phyloP scores from a whole-genome alignment of 805 yeast species.

The Candida pini region DNA sequence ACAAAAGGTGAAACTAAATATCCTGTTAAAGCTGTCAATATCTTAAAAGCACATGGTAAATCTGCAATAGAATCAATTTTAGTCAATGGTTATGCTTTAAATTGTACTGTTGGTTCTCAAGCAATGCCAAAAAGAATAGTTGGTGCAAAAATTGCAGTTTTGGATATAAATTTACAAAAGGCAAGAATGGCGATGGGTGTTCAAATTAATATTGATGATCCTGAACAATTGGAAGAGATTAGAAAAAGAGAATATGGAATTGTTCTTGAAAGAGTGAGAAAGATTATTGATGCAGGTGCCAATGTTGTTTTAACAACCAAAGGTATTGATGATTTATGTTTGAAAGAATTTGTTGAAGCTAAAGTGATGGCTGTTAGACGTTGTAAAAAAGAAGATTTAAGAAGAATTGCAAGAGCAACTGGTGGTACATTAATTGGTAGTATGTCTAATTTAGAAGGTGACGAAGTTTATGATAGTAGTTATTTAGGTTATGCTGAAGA shows the following conservation, averaged over 20 bases:
- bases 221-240: slow-evolving; percentile 84
- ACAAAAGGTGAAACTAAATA: slow-evolving; percentile 83
- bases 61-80: slow-evolving; percentile 81
- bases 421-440: slow-evolving; percentile 89
- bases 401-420: slow-evolving; percentile 96
- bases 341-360: slow-evolving; percentile 86
- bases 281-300: slow-evolving; percentile 83
- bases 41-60: slow-evolving; percentile 95
- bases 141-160: slow-evolving; percentile 77
- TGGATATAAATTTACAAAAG: slow-evolving; percentile 90
- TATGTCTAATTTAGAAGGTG: slow-evolving; percentile 93
- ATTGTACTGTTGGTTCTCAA: slow-evolving; percentile 95
- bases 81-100: slow-evolving; percentile 91
- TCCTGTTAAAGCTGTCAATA: slow-evolving; percentile 96
- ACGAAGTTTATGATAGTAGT: slow-evolving; percentile 81
- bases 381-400: slow-evolving; percentile 92
- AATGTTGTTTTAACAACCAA: slow-evolving; percentile 89
- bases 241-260: slow-evolving; percentile 86
- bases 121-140: slow-evolving; percentile 79
- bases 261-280: slow-evolving; percentile 73
- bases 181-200: slow-evolving; percentile 98
- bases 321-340: slow-evolving; percentile 90
- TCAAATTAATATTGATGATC: slow-evolving; percentile 93
- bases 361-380: slow-evolving; percentile 95
- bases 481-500: slow-evolving; percentile 87